Evolutionary conservation across 2,329 filamentous ascomycete genomes (phyloP), one percentile per base, ranked within the genome.

Genomic region (Keithomyces neogunnii): DNA sequence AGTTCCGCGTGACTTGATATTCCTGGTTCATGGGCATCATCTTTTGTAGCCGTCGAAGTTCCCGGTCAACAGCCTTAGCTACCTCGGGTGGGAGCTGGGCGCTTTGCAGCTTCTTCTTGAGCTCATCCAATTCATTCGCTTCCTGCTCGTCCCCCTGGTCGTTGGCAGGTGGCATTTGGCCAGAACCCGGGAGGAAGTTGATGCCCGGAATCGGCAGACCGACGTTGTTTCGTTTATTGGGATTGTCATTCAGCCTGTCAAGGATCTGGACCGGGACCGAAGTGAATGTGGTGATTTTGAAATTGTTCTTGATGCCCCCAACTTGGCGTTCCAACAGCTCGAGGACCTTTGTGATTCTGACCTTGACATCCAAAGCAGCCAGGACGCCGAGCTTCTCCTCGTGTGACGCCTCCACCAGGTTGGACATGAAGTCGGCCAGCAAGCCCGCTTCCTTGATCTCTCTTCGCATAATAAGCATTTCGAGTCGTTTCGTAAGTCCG

Each of bases 11-110:
- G 10, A 99, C 92, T 56, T 93, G 89, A 63, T 96, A 96, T 63
- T 99, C 93, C 38, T 95, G 92, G 64, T 97, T 93, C 48, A 89
- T 89, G 0, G 93, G 91, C 62, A 89, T 91, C 89, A 97, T 97
- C 73, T 96, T 96, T 62, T 88, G 88, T 55, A 99, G 71, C 28
- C 93, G 79, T 62, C 89, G 88, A 45, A 99, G 68, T 67, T 99
- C 93, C 49, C 91, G 81, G 52, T 95, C 87, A 1, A 90, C 92
- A n/a, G 95, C 83, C 71, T 93, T 96, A 55, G 85, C 80, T 5
- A 90, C 91, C 57, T 99, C 93, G 0, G 86, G 78, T 1, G 86
- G 87, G 42, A 99, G 76, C 56, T 86, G 82, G 0, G 92, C 91
- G 45, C 84, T 85, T 47, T 93, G 83, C 7, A 99, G 74, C 64